Conservation (phyloP, 495 filamentous ascomycete species). For the Aspergillus carlsbadensis region DNA sequence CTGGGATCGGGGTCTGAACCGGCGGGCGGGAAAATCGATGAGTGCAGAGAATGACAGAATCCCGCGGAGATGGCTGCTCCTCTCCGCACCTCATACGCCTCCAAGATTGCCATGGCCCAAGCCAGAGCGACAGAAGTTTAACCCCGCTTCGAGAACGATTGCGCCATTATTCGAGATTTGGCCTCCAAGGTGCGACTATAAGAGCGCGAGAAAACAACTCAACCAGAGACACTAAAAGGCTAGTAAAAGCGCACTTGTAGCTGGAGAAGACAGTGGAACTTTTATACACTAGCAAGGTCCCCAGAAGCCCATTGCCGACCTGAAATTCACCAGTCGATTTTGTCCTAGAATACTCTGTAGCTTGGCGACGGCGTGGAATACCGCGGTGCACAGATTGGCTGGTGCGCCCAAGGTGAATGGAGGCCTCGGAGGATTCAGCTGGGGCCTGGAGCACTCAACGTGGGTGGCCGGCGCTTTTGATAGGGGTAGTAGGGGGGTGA, state of each 20-base stretch:
- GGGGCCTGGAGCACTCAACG: constrained; percentile 4
- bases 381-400: constrained; percentile 13
- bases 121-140: neutral
- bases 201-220: too few species aligned
- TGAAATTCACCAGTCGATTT: too few species aligned
- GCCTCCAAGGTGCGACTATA: neutral
- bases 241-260: neutral
- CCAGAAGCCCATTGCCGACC: too few species aligned
- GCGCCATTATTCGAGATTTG: neutral
- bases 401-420: neutral
- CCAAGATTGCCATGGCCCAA: neutral
- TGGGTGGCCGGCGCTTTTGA: constrained; percentile 7
- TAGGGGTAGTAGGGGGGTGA: neutral
- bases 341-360: neutral
- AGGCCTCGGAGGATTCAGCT: constrained; percentile 1
- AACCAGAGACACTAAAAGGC: neutral
- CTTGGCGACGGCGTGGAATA: constrained; percentile 12
- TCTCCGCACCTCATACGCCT: constrained; percentile 3
- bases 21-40: neutral
- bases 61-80: constrained; percentile 2
- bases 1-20: neutral
- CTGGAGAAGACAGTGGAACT: too few species aligned
- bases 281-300: too few species aligned
- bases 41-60: too few species aligned
- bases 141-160: constrained; percentile 13